These are phyloP conservation scores for Dysphania ambrosioides DNA, from an alignment of 148 eudicot species.

Conservation along the genomic window DNA sequence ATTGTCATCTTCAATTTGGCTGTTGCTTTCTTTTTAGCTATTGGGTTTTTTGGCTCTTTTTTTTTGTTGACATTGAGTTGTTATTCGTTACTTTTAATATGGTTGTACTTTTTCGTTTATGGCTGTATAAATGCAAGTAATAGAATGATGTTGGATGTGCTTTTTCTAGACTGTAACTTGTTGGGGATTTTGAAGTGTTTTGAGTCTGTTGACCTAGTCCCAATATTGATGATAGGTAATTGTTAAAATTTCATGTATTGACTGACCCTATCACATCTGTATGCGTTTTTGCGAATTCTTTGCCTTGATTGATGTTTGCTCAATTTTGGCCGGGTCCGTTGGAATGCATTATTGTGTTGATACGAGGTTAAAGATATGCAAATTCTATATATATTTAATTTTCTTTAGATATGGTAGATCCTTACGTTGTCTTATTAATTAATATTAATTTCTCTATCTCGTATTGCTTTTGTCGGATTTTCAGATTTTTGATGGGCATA, in stretches of 20 bases:
- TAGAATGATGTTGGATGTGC: background rate
- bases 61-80: background rate
- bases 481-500: constrained; percentile 87
- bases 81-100: background rate
- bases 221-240: background rate
- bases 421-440: background rate
- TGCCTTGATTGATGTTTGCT: too few species aligned
- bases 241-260: background rate
- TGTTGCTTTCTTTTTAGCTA: too few species aligned
- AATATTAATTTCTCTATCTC: background rate
- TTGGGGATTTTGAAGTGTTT: background rate
- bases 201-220: background rate
- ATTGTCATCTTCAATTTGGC: background rate
- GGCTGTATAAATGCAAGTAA: background rate
- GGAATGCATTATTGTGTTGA: background rate
- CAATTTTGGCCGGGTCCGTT: background rate
- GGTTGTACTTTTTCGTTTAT: background rate
- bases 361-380: background rate
- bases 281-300: too few species aligned
- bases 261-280: background rate
- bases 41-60: background rate
- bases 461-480: constrained; percentile 10
- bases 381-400: background rate
- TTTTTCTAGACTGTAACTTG: background rate
- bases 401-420: background rate